Evolutionary conservation across 306 rosid species (phyloP).

Genomic region (Fagus sylvatica): DNA sequence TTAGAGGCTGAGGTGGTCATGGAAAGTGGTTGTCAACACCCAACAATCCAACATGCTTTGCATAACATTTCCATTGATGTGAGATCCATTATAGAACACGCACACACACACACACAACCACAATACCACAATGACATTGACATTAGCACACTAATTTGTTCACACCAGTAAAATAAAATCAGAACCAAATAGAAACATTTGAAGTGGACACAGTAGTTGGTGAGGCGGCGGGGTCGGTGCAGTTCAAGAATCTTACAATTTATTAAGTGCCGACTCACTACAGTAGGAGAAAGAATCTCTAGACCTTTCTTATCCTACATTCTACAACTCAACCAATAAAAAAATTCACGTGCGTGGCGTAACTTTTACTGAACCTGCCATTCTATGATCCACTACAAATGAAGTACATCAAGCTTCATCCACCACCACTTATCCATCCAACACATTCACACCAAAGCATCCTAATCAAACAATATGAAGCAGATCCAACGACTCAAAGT

Average conservation of each 20-base stretch:
- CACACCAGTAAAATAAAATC: no score
- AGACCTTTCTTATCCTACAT: no score
- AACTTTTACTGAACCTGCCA: neutral
- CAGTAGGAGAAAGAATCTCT: no score
- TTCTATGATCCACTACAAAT: neutral
- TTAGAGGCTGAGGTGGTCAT: no score
- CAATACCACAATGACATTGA: no score
- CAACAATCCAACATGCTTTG: no score
- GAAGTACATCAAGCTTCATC: neutral
- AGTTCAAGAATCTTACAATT: neutral
- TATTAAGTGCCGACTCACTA: no score
- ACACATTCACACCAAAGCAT: neutral
- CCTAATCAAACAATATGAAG: neutral
- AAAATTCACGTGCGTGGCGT: neutral
- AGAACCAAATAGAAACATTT: rapidly evolving
- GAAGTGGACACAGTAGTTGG: neutral
- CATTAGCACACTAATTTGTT: no score
- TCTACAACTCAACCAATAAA: neutral
- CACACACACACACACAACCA: no score
- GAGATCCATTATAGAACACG: no score
- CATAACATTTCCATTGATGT: no score
- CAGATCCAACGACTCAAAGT: neutral
- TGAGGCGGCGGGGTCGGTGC: neutral
- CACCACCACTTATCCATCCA: neutral
- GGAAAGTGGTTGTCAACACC: no score